Evolutionary conservation across 208 protist species (phyloP).

Genomic region (Leishmania lainsoni): DNA sequence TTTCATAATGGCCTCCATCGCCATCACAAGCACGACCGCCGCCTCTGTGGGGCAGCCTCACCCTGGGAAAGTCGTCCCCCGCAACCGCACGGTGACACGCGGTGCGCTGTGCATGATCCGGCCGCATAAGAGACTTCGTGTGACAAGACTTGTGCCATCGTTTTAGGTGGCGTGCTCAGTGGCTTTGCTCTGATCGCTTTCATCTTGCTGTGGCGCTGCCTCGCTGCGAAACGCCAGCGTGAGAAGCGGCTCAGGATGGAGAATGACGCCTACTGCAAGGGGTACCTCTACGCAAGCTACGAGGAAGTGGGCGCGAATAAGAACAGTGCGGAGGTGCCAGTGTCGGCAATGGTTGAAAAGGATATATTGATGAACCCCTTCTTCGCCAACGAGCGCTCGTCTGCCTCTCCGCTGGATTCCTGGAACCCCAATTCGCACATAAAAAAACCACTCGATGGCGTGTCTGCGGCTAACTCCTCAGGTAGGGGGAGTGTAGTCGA

Average conservation of each 20-base stretch:
- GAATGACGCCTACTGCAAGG: neutral
- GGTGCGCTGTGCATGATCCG: neutral
- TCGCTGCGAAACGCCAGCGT: neutral
- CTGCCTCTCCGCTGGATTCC: neutral
- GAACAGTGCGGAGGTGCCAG: neutral
- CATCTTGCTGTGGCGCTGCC: neutral
- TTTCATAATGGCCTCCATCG: neutral
- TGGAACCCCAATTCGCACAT: neutral
- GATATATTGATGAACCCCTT: neutral
- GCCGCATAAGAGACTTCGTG: neutral
- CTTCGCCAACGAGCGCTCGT: neutral
- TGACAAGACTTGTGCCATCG: neutral
- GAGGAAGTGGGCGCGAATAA: neutral
- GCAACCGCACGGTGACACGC: neutral
- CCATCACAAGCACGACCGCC: neutral
- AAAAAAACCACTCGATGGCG: neutral
- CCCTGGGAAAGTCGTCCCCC: neutral
- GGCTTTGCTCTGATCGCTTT: neutral
- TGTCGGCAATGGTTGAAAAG: neutral
- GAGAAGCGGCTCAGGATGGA: neutral
- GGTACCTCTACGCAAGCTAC: neutral
- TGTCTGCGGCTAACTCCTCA: neutral
- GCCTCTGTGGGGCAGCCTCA: neutral
- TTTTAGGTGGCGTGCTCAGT: neutral
- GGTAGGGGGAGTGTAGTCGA: neutral